Evolutionary conservation across 2,329 filamentous ascomycete genomes (phyloP), one percentile per base, ranked within the genome.

Genomic region (Byssothecium circinans): DNA sequence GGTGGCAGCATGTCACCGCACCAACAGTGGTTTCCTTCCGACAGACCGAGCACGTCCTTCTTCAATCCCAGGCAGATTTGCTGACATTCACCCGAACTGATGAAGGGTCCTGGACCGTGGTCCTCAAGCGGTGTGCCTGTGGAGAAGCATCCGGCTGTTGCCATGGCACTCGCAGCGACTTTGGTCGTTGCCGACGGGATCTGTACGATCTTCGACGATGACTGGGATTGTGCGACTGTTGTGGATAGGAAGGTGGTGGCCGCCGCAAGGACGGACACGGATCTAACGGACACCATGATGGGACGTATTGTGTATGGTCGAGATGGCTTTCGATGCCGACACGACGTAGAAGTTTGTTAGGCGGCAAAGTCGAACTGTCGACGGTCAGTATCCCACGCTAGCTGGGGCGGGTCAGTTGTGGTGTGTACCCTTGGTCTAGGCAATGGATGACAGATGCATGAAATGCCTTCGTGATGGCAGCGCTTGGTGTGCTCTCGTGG

Each of bases 1-100:
- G 84, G 76, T 0, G 91, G 91, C 39, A 91, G 78, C 49, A 77
- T 71, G 53, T 83, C 74, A 49, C 90, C 91, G 62, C 91, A 95
- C 62, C 78, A 88, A 73, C 91, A 96, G 54, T 82, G 71, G 15
- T 77, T 75, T 14, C 81, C 81, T 15, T 78, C 77, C 7, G 78
- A 81, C 36, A 88, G 73, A 25, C 78, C 89, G 60, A 85, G 82
- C 7, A 90, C 86, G 1, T 78, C 57, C 29, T 79, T 76, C 7
- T 75, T 61, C 0, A 70, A 62, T 2, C 70, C 60, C 19, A 74
- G 60, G 63, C 83, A 86, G 52, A 74, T 67, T 17, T 69, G 58
- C 54, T 81, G 77, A 57, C 83, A 86, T 55, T 78, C 78, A 43
- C 82, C 81, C 23, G 70, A 68, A 53, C 76, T 79, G 58, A 83